These are phyloP conservation scores for Biscogniauxia mediterranea DNA, from an alignment of 2,329 filamentous ascomycete species.

Conservation along the genomic window DNA sequence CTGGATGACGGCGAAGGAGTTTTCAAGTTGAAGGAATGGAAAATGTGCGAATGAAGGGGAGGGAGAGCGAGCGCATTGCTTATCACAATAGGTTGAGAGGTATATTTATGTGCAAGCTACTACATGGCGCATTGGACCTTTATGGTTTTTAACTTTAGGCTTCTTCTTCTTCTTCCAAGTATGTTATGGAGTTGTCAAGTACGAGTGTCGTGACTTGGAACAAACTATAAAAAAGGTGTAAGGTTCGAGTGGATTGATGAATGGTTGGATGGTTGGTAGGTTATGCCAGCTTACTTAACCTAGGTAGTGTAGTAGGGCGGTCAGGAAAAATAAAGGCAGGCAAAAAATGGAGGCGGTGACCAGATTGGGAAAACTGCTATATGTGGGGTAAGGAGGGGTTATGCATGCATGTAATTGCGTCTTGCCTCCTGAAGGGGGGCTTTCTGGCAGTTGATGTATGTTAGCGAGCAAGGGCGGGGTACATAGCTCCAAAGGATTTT, in stretches of 20 bases:
- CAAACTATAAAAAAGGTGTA: too few species aligned
- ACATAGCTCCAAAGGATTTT: background rate
- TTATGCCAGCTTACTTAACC: too few species aligned
- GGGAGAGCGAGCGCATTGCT: background rate
- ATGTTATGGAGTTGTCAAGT: too few species aligned
- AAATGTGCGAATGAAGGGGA: too few species aligned
- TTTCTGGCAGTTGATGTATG: too few species aligned
- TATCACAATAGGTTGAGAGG: background rate
- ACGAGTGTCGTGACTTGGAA: too few species aligned
- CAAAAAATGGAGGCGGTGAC: background rate
- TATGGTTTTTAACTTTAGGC: too few species aligned
- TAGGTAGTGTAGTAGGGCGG: background rate
- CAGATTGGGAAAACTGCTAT: background rate
- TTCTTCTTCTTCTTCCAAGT: too few species aligned
- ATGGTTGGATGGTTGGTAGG: background rate
- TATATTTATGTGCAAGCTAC: background rate
- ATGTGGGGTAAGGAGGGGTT: constrained; percentile 11
- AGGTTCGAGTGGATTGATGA: background rate
- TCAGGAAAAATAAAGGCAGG: background rate
- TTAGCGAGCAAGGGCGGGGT: background rate
- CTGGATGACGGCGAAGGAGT: background rate
- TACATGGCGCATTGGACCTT: background rate
- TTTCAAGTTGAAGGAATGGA: too few species aligned
- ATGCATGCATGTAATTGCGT: background rate
- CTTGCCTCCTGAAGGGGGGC: too few species aligned